Percentiles rank a stretch among this genome's conserved stretches.
Evolutionary conservation across 2,329 filamentous ascomycete species (phyloP).

Genomic region (Stagonosporopsis rhizophila): DNA sequence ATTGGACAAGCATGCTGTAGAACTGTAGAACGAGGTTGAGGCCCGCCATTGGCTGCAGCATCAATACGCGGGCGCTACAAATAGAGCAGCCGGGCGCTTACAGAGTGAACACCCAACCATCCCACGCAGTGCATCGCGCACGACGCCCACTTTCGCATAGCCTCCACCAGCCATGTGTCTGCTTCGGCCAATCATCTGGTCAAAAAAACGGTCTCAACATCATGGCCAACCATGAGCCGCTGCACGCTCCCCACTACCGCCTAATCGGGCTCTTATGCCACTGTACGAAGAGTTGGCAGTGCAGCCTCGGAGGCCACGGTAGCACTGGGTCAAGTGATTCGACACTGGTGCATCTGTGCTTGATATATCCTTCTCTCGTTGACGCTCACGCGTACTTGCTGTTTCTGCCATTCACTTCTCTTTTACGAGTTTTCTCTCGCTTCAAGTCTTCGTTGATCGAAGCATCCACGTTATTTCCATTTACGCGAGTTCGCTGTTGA

Average conservation of each 20-base stretch:
- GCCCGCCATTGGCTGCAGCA: constrained; percentile 34
- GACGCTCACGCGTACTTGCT: constrained; percentile 37
- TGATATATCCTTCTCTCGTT: constrained; percentile 44
- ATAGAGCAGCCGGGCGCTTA: constrained; percentile 46
- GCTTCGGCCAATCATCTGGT: constrained; percentile 38
- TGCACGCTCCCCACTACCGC: constrained; percentile 36
- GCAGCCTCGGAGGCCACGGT: constrained; percentile 40
- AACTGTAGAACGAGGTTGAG: constrained; percentile 29
- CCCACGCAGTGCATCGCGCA: constrained; percentile 30
- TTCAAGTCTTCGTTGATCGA: constrained; percentile 55
- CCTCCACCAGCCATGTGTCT: constrained; percentile 13
- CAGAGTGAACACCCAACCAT: constrained; percentile 42
- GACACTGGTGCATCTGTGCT: constrained; percentile 39
- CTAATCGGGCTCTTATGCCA: constrained; percentile 30
- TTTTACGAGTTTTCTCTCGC: constrained; percentile 38
- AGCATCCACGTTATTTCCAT: constrained; percentile 47
- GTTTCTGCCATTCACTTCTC: constrained; percentile 47
- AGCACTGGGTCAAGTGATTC: constrained; percentile 34
- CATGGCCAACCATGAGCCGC: constrained; percentile 48
- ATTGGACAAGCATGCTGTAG: constrained; percentile 41
- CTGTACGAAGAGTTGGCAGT: constrained; percentile 41
- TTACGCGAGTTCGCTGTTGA: constrained; percentile 50
- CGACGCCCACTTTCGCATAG: constrained; percentile 29
- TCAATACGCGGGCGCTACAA: constrained; percentile 35
- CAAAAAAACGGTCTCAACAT: constrained; percentile 34